Conservation (phyloP, 805 yeast species). For the Lipomyces yamadae region DNA sequence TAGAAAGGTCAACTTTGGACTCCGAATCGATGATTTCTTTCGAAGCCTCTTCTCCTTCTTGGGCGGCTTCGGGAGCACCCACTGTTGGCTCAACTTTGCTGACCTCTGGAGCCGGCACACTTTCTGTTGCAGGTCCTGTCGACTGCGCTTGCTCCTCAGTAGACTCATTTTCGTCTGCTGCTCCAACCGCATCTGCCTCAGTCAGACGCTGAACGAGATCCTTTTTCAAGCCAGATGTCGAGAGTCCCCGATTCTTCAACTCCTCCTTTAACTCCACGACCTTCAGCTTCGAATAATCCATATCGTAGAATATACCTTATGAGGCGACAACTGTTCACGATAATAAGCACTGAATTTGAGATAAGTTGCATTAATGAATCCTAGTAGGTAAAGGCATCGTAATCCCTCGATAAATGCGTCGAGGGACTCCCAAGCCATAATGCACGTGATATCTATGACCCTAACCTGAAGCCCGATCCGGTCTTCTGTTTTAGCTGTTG, state of each 20-base stretch:
- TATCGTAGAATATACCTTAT: background rate
- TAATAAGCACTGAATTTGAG: background rate
- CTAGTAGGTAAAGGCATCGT: background rate
- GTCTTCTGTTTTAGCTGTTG: too few relatives aligned
- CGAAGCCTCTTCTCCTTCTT: background rate
- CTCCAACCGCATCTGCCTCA: slow-evolving; percentile 55
- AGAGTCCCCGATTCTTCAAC: slow-evolving; percentile 67
- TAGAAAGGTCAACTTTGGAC: background rate
- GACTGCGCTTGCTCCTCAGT: background rate
- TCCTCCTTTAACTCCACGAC: slow-evolving; percentile 84
- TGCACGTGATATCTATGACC: background rate
- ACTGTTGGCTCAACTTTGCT: background rate
- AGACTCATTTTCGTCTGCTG: slow-evolving; percentile 3
- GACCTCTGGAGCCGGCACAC: background rate
- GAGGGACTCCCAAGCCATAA: background rate
- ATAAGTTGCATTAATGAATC: background rate
- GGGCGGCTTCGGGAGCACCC: background rate
- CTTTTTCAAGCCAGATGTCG: slow-evolving; percentile 78
- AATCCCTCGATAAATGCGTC: background rate
- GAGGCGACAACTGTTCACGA: background rate
- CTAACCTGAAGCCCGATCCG: background rate
- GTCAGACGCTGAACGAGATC: slow-evolving; percentile 70
- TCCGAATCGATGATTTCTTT: background rate
- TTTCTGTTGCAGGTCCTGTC: background rate
- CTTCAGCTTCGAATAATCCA: slow-evolving; percentile 41